Evolutionary conservation across 805 yeast species (phyloP), one percentile per base, ranked within the genome.

Genomic region (Ogataea trehalophila): DNA sequence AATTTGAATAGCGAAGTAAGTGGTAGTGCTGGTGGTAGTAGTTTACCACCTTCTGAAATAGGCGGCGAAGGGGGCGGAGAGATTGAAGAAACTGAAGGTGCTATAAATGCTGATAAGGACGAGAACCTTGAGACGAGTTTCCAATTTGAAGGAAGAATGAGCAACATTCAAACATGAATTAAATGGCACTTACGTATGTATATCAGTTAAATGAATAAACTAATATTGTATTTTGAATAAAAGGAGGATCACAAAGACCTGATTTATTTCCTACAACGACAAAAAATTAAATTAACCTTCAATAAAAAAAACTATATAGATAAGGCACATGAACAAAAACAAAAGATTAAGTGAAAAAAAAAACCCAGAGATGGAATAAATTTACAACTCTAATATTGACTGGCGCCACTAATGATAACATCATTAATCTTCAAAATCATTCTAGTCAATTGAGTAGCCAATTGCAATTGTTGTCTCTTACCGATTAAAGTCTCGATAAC

Each of bases 401-500:
- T 63, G 45, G 62, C 58, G 36, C 68, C 69, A 41, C 67, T 86
- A 57, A 92, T 84, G 61, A 94, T 94, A 50, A 94, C 99, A 67
- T 92, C 92, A 69, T 94, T 95, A 65, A 94, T 94, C 76, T 94
- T 94, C 65, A 94, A 77, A 53, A 94, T 90, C 99, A 94, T 94
- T 73, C 99, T 82, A 48, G 97, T 90, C 66, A 94, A 78, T 72
- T 94, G 99, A 14, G 99, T 94, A 42, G 99, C 99, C 67, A 94
- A 77, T 65, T 88, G 72, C 56, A 94, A 78, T 71, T 94, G 99
- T 69, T 94, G 98, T 68, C 88, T 90, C 76, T 94, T 94, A 62
- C 99, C 97, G 59, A 94, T 91, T 65, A 89, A 81, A 47, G 99
- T 98, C 68, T 94, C 99, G 58, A 94, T 90, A 42, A 94, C 96